Percentiles rank a stretch among this genome's conserved stretches.
Conservation (phyloP, 2,329 filamentous ascomycete species). For the Aciculosporium take region DNA sequence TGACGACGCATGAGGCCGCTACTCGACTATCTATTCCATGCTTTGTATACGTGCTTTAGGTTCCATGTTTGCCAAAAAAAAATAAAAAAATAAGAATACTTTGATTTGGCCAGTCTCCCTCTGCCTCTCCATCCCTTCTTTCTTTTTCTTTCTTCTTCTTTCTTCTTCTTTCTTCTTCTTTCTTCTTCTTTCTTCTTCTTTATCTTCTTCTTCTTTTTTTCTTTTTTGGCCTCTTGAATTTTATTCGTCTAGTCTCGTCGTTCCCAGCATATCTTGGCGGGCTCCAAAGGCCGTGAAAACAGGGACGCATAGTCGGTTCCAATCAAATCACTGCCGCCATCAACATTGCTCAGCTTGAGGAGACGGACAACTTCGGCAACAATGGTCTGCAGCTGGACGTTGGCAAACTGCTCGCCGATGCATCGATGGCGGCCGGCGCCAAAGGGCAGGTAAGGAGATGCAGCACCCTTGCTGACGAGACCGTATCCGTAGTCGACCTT, state of each 20-base stretch:
- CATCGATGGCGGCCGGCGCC: slow-evolving; percentile 86
- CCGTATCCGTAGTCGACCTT: slow-evolving; percentile 92
- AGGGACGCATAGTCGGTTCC: slow-evolving; percentile 56
- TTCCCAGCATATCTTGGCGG: slow-evolving; percentile 64
- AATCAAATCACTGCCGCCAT: slow-evolving; percentile 54
- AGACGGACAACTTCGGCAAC: slow-evolving; percentile 59
- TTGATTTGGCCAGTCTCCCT: too few relatives aligned
- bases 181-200: background rate
- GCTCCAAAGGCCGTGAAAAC: slow-evolving; percentile 59
- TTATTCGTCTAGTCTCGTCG: slow-evolving; percentile 32
- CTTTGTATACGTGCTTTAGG: background rate
- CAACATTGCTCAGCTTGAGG: slow-evolving; percentile 66
- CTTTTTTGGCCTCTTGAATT: background rate
- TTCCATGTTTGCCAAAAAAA: too few relatives aligned
- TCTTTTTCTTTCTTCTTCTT: background rate
- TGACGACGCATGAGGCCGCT: background rate
- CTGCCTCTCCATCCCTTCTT: too few relatives aligned
- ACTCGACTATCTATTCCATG: slow-evolving; percentile 1
- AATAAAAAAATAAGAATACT: too few relatives aligned
- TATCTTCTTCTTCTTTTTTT: background rate
- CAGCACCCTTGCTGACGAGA: slow-evolving; percentile 77
- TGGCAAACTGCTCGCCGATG: slow-evolving; percentile 94
- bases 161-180: background rate
- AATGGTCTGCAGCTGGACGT: slow-evolving; percentile 81
- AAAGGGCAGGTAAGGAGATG: slow-evolving; percentile 85